Base-by-base conservation (phyloP, 441 rosid genomes). In the Jatropha multifida region DNA sequence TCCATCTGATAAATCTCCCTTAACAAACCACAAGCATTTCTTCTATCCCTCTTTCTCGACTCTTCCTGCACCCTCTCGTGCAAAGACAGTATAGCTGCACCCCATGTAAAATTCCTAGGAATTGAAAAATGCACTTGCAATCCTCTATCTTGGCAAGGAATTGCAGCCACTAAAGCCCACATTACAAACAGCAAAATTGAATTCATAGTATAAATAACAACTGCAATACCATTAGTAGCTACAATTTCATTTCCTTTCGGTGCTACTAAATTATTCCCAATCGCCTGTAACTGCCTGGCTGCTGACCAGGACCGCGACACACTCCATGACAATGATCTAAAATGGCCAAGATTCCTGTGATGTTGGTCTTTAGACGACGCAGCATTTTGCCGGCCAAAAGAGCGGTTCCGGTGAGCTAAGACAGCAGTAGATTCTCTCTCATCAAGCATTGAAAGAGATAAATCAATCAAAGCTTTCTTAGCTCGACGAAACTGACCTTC, bases 251-350 rank as follows among this genome's bases (percentile, higher is more conserved):
- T 84, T 20, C 82, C 88, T 69, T 79, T 81, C 0, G 98, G 99
- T 0, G 90, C 81, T 11, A 69, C 73, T 77, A 95, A 27, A 68
- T 90, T 92, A 48, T 85, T 89, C 68, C 92, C 96, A 37, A 95
- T 89, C 0, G 96, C 92, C 87, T 88, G 97, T 32, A 94, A 82
- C 79, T 94, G 98, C 85, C 85, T 85, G 2, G 96, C 93, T 1
- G 98, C 98, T 0, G 98, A 94, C 98, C 98, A 94, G 0, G 98
- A 88, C 82, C 93, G 84, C 11, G 98, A 94, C 40, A 94, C 97
- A 56, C 96, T 90, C 97, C 97, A 93, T 0, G 97, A 93, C 66
- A 93, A 82, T 7, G 98, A 94, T 27, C 98, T 77, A 79, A 86
- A 91, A 82, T 91, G 97, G 2, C 93, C 92, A 0, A 84, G 18